Evolutionary conservation across 1,139 yeast species (phyloP).

Genomic region (Tardiomyces blankii): DNA sequence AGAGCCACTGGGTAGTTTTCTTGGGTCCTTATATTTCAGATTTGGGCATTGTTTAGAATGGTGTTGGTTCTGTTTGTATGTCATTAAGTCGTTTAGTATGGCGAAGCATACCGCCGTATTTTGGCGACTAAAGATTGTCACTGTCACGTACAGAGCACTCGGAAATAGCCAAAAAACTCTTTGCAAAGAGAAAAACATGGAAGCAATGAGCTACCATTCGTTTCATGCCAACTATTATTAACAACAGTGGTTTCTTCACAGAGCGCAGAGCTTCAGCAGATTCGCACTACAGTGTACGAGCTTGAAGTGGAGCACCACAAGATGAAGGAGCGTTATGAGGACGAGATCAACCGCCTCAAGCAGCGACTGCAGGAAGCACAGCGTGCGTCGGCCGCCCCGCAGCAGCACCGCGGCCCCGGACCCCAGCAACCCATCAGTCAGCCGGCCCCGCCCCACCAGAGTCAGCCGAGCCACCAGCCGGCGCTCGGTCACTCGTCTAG

Average conservation of each 20-base stretch:
- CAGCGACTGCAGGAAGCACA: conserved; percentile 22
- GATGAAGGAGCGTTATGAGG: conserved; percentile 93
- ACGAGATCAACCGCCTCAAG: conserved; percentile 77
- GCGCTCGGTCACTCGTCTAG: conserved; percentile 14
- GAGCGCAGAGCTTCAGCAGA: conserved; percentile 88
- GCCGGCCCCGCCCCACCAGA: conserved; percentile 16
- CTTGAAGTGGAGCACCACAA: conserved; percentile 89
- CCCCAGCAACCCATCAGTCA: conserved; percentile 6
- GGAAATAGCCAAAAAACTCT: too few species aligned
- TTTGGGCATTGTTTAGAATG: too few species aligned
- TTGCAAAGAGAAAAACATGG: too few species aligned
- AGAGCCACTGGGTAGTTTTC: too few species aligned
- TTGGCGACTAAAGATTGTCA: too few species aligned
- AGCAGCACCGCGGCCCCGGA: conserved; percentile 6
- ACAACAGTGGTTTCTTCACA: conserved; percentile 53
- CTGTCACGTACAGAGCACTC: too few species aligned
- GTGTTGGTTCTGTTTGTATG: too few species aligned
- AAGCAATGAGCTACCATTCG: too few species aligned
- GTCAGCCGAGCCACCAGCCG: conserved; percentile 11
- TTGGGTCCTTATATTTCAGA: too few species aligned
- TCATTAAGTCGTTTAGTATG: too few species aligned
- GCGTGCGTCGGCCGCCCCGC: conserved; percentile 7
- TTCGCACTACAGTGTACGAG: conserved; percentile 88
- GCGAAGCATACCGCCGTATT: too few species aligned
- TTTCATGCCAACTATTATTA: too few species aligned